Evolutionary conservation across 768 basidiomycete genomes (phyloP), one percentile per base, ranked within the genome.

Genomic region (Pleurotus djamor): DNA sequence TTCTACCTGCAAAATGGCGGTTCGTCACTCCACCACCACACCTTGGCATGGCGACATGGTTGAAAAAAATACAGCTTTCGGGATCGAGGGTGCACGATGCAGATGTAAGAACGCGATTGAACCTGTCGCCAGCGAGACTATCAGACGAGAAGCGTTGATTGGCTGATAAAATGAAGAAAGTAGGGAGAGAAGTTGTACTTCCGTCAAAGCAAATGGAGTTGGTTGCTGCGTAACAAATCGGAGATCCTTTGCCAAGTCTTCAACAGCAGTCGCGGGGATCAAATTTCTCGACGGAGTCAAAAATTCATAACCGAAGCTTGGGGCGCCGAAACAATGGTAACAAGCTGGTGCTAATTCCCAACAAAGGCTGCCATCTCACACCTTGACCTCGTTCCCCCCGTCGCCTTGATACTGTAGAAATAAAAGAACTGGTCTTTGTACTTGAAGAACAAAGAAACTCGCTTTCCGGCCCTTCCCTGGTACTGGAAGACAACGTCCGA

Each of bases 1-100:
- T 54, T 21, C n/a, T n/a, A 33, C 35, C 21, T 47, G 45, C 12
- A 10, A 21, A n/a, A 56, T 13, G 38, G 38, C 17, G 13, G 21
- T 10, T 43, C 41, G 12, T 56, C 54, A 43, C 54, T 56, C 54
- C 54, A 56, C 52, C 52, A 41, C 38, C 54, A 56, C 44, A 38
- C 54, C 54, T 45, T 55, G 41, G 41, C 54, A 56, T 56, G 54
- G 54, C 54, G 54, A 56, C 54, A n/a, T n/a, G 21, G 21, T 28
- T 28, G n/a, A 34, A n/a, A 38, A 50, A 38, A 17, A 44, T 56
- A 47, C 41, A 32, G 38, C 54, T 41, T 43, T 28, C 21, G 14
- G n/a, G 17, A 38, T 44, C 45, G 45, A 47, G 10, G 21, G 38
- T 43, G 16, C 10, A 28, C 8, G 36, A 43, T 44, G 14, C n/a